Base-by-base conservation (phyloP, 2,329 filamentous ascomycete species). In the Mycosphaerella sp. region DNA sequence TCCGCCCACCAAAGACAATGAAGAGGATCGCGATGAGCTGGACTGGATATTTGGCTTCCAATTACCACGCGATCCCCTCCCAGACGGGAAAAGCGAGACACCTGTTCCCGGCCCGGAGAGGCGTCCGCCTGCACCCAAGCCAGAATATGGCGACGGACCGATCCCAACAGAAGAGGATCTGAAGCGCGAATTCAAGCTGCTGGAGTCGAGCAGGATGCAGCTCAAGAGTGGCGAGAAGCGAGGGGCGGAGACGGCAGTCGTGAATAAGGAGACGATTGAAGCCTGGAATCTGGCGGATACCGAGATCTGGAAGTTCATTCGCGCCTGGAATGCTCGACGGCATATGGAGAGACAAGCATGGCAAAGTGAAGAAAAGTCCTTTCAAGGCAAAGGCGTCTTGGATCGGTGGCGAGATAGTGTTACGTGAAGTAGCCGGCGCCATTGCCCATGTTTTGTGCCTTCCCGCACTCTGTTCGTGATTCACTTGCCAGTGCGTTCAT, bases 31-130 rank as follows among this genome's bases (percentile, higher is more conserved):
- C 9, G 68, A 70, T 36, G 70, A 85, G 4, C 75, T 95, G 2
- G 86, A 92, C 66, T 97, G 90, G 89, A 80, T 86, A 62, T 89
- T 97, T 67, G 93, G 92, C 51, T 97, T 97, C 70, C 76, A 78
- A 11, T 78, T 96, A 8, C 88, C 91, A 1, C 76, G 78, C 45
- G 72, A 76, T 17, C 72, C 74, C 9, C 75, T 79, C 3, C 70
- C 77, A 40, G 74, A 77, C 29, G 79, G 77, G 45, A 78, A 79
- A 57, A 80, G 79, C 11, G 74, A 78, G 61, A 79, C 81, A 1
- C 80, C 82, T 0, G 77, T 81, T 5, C 79, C 81, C 0, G 78
- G 79, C 1, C 79, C 81, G 1, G 79, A 84, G 63, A 75, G 67
- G 34, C 73, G 78, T 53, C 78, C 79, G 4, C 66, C 53, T 59